phyloP scores from a whole-genome alignment of 805 yeast species.

The Starmerella bombicola region DNA sequence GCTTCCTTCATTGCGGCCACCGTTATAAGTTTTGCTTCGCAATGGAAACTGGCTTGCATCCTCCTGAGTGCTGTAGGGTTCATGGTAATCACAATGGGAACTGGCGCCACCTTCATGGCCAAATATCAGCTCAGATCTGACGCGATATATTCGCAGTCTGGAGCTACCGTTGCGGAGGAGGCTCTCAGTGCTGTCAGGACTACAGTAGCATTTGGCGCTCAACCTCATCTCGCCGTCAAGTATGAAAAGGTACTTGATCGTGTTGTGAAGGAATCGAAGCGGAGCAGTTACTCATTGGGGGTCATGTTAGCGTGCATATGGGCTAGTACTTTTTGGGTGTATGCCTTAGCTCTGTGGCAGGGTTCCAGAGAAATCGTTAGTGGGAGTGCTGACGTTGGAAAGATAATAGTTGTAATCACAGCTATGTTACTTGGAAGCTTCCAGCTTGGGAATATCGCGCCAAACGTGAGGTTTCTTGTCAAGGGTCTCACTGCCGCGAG shows the following conservation, averaged over 20 bases:
- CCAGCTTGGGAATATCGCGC: background rate
- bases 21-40: background rate
- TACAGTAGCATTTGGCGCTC: background rate
- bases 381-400: background rate
- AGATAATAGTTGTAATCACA: background rate
- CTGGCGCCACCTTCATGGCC: background rate
- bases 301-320: background rate
- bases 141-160: background rate
- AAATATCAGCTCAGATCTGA: background rate
- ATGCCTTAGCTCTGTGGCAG: background rate
- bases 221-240: background rate
- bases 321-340: background rate
- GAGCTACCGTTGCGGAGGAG: conserved; percentile 1
- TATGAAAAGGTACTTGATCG: background rate
- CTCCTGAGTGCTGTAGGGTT: background rate
- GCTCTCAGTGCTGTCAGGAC: background rate
- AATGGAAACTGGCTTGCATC: conserved; percentile 1
- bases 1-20: conserved; percentile 1
- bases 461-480: background rate
- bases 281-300: background rate
- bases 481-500: background rate
- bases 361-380: background rate
- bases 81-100: background rate
- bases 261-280: background rate
- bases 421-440: background rate